Evolutionary conservation across 2,329 filamentous ascomycete species (phyloP), one percentile per base, ranked within the genome.

Genomic region (Colletotrichum spinosum): DNA sequence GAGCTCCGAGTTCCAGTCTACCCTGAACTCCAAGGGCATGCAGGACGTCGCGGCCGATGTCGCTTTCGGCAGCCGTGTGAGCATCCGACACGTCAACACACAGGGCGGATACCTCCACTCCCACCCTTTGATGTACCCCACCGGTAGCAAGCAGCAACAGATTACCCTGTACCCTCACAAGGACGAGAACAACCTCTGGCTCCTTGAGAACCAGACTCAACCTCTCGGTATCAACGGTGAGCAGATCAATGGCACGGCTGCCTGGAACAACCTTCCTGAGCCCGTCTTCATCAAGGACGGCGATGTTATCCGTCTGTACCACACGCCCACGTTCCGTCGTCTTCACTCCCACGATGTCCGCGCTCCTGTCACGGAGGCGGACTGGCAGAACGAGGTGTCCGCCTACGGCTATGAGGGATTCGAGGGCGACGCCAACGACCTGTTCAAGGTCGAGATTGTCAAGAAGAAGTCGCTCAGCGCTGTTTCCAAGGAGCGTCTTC

Each of bases 1-100:
- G 96, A 97, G 94, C 75, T 97, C 95, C 60, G 96, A 99, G 76
- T 99, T 99, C 84, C 96, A 99, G 81, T 92, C 96, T 38, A 98
- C 96, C 2, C 84, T 99, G 70, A 99, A 98, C 82, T 94, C 90
- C 73, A 99, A 98, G 84, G 90, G 88, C 57, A 99, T 99, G 96
- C 90, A 93, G 76, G 94, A 97, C 78, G 94, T 97, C 6, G 91
- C 96, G 2, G 96, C 92, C 37, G 94, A 99, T 79, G 91, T 99
- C 64, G 90, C 92, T 35, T 91, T 96, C 73, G 96, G 96, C 65
- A 97, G 94, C 76, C 88, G 92, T 69, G 86, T 99, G 73, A 90
- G 85, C 69, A 86, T 99, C 72, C 92, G 96, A 71, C 96, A 99
- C 78, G 91, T 94, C 80, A 98, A 98, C 80, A 99, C 96, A 5